phyloP scores from a whole-genome alignment of 1,284 basidiomycete species.

The Binderoboletus segoi region DNA sequence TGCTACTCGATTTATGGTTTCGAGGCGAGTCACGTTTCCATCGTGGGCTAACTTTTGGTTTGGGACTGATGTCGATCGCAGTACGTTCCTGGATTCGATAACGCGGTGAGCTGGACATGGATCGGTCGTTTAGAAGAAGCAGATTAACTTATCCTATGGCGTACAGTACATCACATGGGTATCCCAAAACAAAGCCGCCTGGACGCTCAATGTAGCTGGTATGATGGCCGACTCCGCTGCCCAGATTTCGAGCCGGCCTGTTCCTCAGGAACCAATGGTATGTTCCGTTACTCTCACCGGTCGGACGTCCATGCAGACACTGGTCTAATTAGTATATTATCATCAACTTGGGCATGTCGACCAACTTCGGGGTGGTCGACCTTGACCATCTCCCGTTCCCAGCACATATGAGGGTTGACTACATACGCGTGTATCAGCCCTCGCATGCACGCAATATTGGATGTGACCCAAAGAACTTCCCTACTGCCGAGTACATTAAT shows the following conservation, averaged over 20 bases:
- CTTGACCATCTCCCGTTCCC: slow-evolving; percentile 29
- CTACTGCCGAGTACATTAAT: slow-evolving; percentile 65
- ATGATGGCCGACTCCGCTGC: slow-evolving; percentile 59
- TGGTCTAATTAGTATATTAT: slow-evolving; percentile 45
- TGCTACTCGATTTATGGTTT: slow-evolving; percentile 58
- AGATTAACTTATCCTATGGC: slow-evolving; percentile 4
- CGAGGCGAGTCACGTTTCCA: slow-evolving; percentile 45
- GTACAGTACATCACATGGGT: slow-evolving; percentile 72
- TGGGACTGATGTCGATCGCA: slow-evolving; percentile 19
- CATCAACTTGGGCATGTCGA: slow-evolving; percentile 43
- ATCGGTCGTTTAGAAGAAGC: neutral
- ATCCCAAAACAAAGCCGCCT: slow-evolving; percentile 56
- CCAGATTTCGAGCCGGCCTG: slow-evolving; percentile 60
- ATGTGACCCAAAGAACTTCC: slow-evolving; percentile 40
- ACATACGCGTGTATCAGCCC: slow-evolving; percentile 70
- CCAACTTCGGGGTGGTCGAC: slow-evolving; percentile 56
- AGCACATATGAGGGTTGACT: slow-evolving; percentile 60
- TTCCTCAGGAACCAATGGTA: slow-evolving; percentile 77
- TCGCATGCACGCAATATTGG: slow-evolving; percentile 53
- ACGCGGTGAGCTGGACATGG: slow-evolving; percentile 41
- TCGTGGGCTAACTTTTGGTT: neutral
- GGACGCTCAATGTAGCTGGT: slow-evolving; percentile 67
- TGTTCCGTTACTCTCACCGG: slow-evolving; percentile 16
- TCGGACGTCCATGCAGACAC: neutral
- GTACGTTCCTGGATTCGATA: slow-evolving; percentile 63